phyloP scores from a whole-genome alignment of 2,329 filamentous ascomycete genomes.

The Paraconiothyrium sp. region DNA sequence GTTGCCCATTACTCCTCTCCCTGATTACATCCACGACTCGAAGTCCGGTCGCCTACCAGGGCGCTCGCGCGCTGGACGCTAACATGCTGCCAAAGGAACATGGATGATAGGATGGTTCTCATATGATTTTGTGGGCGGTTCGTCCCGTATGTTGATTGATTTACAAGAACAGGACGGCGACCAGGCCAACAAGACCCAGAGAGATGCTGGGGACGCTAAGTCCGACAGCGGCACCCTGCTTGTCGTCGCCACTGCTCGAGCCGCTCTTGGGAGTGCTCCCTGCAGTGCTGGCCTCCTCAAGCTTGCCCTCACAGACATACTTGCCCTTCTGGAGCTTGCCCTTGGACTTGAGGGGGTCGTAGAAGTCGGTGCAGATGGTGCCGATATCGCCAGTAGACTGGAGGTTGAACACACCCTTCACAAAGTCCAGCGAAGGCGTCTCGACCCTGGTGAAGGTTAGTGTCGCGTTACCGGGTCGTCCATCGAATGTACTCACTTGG shows the following conservation, averaged over 20 bases:
- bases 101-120: slow-evolving; percentile 30
- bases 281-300: slow-evolving; percentile 48
- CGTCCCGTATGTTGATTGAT: slow-evolving; percentile 43
- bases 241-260: slow-evolving; percentile 25
- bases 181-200: slow-evolving; percentile 57
- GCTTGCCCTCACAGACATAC: slow-evolving; percentile 53
- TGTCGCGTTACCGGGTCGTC: background rate
- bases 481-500: slow-evolving; percentile 68
- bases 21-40: slow-evolving; percentile 32
- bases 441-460: slow-evolving; percentile 67
- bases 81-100: slow-evolving; percentile 45
- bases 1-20: slow-evolving; percentile 37
- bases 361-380: slow-evolving; percentile 51
- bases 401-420: slow-evolving; percentile 62
- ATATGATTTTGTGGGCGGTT: slow-evolving; percentile 50
- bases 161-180: slow-evolving; percentile 60
- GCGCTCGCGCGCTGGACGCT: slow-evolving; percentile 38
- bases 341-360: slow-evolving; percentile 52
- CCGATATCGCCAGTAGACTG: slow-evolving; percentile 56
- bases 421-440: slow-evolving; percentile 65
- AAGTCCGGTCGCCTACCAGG: slow-evolving; percentile 31
- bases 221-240: slow-evolving; percentile 50
- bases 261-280: slow-evolving; percentile 46
- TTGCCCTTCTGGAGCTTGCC: slow-evolving; percentile 55
- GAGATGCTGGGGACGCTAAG: slow-evolving; percentile 54